Base-by-base conservation (phyloP, 75 land plant genomes). In the Selaginella moellendorffii region DNA sequence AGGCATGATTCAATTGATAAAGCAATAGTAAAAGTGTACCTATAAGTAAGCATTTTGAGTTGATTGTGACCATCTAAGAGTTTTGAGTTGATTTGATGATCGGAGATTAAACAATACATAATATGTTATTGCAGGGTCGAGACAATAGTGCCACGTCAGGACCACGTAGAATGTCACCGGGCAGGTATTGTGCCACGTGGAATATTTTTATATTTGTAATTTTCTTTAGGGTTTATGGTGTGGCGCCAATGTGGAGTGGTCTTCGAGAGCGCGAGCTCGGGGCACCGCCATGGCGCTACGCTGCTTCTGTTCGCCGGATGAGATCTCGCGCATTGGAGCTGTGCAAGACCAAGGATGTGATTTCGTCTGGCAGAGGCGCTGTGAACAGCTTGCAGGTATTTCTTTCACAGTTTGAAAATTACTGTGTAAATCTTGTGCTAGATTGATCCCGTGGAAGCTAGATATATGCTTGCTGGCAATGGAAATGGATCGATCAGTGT, bases 401-500 rank as follows among this genome's bases (percentile, higher is more conserved):
- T 8, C 19, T 9, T 56, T 2, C n/a, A 8, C 5, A 19, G 24
- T 36, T 30, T 20, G 20, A 28, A 30, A 14, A 30, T 60, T 68
- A 63, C 31, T 68, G 63, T 71, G 65, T 25, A 64, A 59, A 67
- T 31, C 30, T 28, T 76, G 14, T 36, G 14, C 46, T 78, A 90
- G 97, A 73, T 90, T 70, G 97, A 87, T 78, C 72, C 77, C 63
- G 77, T 86, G 69, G 93, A 90, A 65, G 84, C 76, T 19, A 73
- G 86, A 26, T 90, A 87, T 70, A 69, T 90, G 56, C 66, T 90
- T 26, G 73, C 97, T 26, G 86, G 83, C 31, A 82, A 95, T 56
- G 75, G 88, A 27, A 93, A 92, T 78, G 96, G 81, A 60, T 88
- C 97, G 20, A 84, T 69, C 53, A 89, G 84, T 46, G 81, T 81